Conservation (phyloP, 1,284 basidiomycete species). For the Cutaneotrichosporon sp. region DNA sequence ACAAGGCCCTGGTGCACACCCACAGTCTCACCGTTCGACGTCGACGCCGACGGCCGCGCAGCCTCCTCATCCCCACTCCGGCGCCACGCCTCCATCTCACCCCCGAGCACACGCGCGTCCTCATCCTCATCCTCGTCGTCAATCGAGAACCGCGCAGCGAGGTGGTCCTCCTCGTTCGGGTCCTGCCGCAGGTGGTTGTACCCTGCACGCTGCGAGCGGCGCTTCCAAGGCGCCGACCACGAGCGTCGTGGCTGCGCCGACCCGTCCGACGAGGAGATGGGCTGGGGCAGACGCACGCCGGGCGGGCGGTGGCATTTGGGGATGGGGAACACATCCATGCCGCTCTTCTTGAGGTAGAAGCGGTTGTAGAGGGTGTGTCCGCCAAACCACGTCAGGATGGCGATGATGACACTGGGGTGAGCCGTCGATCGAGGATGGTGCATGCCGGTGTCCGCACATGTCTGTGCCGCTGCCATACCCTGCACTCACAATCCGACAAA, state of each 20-base stretch:
- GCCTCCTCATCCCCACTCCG: constrained; percentile 17
- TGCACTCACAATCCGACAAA: constrained; percentile 45
- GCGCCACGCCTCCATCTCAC: constrained; percentile 44
- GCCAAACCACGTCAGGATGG: constrained; percentile 48
- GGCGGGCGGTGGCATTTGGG: constrained; percentile 23
- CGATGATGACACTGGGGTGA: constrained; percentile 41
- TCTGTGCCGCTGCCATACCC: too few relatives aligned
- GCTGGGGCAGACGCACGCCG: constrained; percentile 11
- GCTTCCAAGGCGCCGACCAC: constrained; percentile 30
- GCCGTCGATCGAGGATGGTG: not conserved
- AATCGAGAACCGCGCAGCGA: constrained; percentile 55
- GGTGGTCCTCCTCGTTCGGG: constrained; percentile 59
- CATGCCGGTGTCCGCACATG: not conserved
- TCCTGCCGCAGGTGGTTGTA: constrained; percentile 46
- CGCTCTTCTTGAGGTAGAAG: constrained; percentile 45
- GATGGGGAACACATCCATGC: constrained; percentile 45
- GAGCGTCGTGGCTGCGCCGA: constrained; percentile 6
- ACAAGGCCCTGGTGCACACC: constrained; percentile 44
- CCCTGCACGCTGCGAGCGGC: constrained; percentile 35
- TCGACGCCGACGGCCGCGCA: not conserved
- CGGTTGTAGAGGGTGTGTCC: constrained; percentile 52
- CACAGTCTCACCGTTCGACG: constrained; percentile 11
- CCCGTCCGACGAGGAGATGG: not conserved
- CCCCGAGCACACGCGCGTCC: constrained; percentile 27
- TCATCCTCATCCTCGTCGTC: constrained; percentile 51